Percentiles rank a stretch among this genome's conserved stretches.
phyloP scores from a whole-genome alignment of 805 yeast genomes.

The baker's yeast (Saccharomyces cerevisiae) region DNA sequence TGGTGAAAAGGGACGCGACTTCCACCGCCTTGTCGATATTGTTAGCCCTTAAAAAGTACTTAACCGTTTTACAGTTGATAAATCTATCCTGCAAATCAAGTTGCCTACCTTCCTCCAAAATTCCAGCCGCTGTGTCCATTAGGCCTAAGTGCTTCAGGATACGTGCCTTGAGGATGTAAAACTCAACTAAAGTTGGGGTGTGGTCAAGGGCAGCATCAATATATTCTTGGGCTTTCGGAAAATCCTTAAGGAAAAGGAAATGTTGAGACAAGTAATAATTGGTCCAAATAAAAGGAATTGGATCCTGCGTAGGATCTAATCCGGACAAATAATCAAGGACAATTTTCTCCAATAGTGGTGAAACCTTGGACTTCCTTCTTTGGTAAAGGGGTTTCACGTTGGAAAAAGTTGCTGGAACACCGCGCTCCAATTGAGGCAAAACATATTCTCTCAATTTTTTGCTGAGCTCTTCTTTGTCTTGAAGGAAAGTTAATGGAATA shows the following conservation, averaged over 20 bases:
- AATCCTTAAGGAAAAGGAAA: conserved; percentile 47
- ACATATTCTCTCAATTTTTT: conserved; percentile 47
- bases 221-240: conserved; percentile 44
- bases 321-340: conserved; percentile 41
- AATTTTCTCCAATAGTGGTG: conserved; percentile 41
- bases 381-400: conserved; percentile 75
- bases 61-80: conserved; percentile 79
- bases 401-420: conserved; percentile 86
- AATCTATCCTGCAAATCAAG: conserved; percentile 86
- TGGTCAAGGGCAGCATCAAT: conserved; percentile 59
- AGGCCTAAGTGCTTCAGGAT: conserved; percentile 67
- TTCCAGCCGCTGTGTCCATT: conserved; percentile 49
- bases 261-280: conserved; percentile 72
- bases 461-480: conserved; percentile 40
- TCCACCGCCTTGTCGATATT: conserved; percentile 65
- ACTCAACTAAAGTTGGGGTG: conserved; percentile 80
- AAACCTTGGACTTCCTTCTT: conserved; percentile 33
- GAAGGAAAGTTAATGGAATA: conserved; percentile 67
- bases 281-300: conserved; percentile 52
- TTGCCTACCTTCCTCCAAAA: conserved; percentile 61
- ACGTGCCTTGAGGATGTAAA: conserved; percentile 72
- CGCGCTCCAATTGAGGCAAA: conserved; percentile 54
- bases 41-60: conserved; percentile 73
- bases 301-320: conserved; percentile 26
- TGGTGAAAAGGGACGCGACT: conserved; percentile 71